Evolutionary conservation across 1,284 basidiomycete genomes (phyloP), one percentile per base, ranked within the genome.

Genomic region (Ceratobasidium sp.): DNA sequence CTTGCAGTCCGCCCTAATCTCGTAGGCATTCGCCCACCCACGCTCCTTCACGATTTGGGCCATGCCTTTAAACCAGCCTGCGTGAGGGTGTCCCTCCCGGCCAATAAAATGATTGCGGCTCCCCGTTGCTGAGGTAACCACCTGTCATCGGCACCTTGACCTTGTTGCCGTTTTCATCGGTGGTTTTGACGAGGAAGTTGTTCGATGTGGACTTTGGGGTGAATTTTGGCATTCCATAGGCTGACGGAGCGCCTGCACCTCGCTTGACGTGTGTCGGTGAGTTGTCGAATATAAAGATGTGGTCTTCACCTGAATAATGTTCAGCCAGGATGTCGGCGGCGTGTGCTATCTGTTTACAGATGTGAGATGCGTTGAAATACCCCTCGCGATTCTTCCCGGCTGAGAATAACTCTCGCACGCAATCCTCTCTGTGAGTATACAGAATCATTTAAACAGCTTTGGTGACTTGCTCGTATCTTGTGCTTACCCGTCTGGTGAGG

Each of bases 361-460:
- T 34, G 22, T 86, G 79, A 22, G 86, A 83, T 0, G 79, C 81
- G 5, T 73, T 78, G 71, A 85, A 86, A 75, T 84, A 86, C 0
- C 86, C 83, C 8, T 86, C 82, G 68, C 86, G 83, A 80, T 82
- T 85, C 77, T 87, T 87, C 5, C 86, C 84, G 9, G 61, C 61
- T n/a, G 8, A 3, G 17, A 64, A 64, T 9, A 19, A 64, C 61
- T 64, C 61, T 6, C 2, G 32, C n/a, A 37, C 37, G 22, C 34
- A 19, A 17, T 64, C 61, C 32, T 43, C 5, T 40, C 34, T 40
- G 61, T 64, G 37, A n/a, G n/a, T n/a, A n/a, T n/a, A n/a, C n/a
- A n/a, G n/a, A n/a, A n/a, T n/a, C n/a, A n/a, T n/a, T n/a, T n/a
- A n/a, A n/a, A n/a, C n/a, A n/a, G n/a, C n/a, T n/a, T n/a, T n/a